These are phyloP conservation scores for Trichoderma endophyticum DNA, from an alignment of 2,329 filamentous ascomycete species.

Conservation along the genomic window DNA sequence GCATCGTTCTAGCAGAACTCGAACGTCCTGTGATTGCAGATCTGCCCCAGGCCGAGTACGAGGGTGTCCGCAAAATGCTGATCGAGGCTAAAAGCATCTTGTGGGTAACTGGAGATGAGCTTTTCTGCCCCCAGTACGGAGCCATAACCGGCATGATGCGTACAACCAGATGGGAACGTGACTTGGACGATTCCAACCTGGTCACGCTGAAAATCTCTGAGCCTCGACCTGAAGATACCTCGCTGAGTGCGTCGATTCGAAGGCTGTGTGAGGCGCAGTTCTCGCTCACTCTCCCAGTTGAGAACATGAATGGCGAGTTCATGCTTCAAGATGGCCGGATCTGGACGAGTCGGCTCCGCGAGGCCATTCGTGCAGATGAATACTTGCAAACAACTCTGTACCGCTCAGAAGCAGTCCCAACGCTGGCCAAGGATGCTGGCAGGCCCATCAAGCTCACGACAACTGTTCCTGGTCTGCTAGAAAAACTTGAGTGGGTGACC, in stretches of 20 bases:
- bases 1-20: slow-evolving; percentile 18
- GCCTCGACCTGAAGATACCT: background rate
- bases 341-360: slow-evolving; percentile 7
- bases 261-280: slow-evolving; percentile 19
- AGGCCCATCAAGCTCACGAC: slow-evolving; percentile 18
- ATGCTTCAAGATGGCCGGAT: slow-evolving; percentile 13
- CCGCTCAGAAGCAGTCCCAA: background rate
- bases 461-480: slow-evolving; percentile 1
- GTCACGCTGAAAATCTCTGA: slow-evolving; percentile 6
- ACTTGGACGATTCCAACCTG: slow-evolving; percentile 19
- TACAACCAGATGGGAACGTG: slow-evolving; percentile 19
- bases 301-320: slow-evolving; percentile 19
- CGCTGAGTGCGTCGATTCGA: slow-evolving; percentile 2
- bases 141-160: slow-evolving; percentile 16
- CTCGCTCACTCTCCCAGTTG: slow-evolving; percentile 5
- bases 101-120: slow-evolving; percentile 19
- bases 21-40: slow-evolving; percentile 8
- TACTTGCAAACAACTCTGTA: background rate
- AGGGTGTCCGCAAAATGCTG: slow-evolving; percentile 18
- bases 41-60: slow-evolving; percentile 13
- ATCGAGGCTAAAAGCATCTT: slow-evolving; percentile 17
- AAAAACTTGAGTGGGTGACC: slow-evolving; percentile 8
- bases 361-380: slow-evolving; percentile 13
- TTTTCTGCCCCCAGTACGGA: slow-evolving; percentile 6
- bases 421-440: slow-evolving; percentile 17